A percentile compares a stretch with the other conserved stretches of the same genome.
phyloP scores from a whole-genome alignment of 495 filamentous ascomycete genomes.

The Penicillium pulvis region DNA sequence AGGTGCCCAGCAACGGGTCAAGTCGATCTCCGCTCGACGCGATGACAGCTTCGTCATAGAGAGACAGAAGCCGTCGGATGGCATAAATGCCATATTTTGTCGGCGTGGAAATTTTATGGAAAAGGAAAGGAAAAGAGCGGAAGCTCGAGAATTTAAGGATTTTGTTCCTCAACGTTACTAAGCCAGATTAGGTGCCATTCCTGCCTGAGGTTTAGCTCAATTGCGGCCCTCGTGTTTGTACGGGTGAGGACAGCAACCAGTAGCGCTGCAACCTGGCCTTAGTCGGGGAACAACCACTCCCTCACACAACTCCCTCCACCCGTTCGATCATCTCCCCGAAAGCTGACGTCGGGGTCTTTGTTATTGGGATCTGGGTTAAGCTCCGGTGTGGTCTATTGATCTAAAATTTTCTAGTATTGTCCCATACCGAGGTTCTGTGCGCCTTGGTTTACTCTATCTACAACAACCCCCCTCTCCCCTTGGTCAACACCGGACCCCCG shows the following conservation, averaged over 20 bases:
- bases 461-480: constrained; percentile 23
- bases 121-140: constrained; percentile 39
- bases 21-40: constrained; percentile 68
- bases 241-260: constrained; percentile 38
- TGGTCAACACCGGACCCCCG: constrained; percentile 29
- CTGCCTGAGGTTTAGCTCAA: neutral
- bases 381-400: constrained; percentile 28
- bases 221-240: constrained; percentile 28
- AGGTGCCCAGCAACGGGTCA: constrained; percentile 79
- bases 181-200: neutral
- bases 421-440: constrained; percentile 18
- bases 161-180: neutral
- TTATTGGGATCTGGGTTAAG: constrained; percentile 37
- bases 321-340: constrained; percentile 17
- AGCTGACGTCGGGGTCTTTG: constrained; percentile 25
- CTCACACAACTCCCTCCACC: constrained; percentile 40
- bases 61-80: constrained; percentile 51
- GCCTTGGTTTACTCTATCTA: constrained; percentile 21
- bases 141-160: constrained; percentile 34
- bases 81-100: constrained; percentile 59
- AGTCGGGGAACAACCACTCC: constrained; percentile 29
- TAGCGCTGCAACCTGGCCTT: constrained; percentile 54
- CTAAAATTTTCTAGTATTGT: constrained; percentile 23
- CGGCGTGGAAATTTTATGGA: constrained; percentile 51
- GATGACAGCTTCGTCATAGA: constrained; percentile 61